Evolutionary conservation across 345 rosid species (phyloP).

Genomic region (Boechera divaricarpa): DNA sequence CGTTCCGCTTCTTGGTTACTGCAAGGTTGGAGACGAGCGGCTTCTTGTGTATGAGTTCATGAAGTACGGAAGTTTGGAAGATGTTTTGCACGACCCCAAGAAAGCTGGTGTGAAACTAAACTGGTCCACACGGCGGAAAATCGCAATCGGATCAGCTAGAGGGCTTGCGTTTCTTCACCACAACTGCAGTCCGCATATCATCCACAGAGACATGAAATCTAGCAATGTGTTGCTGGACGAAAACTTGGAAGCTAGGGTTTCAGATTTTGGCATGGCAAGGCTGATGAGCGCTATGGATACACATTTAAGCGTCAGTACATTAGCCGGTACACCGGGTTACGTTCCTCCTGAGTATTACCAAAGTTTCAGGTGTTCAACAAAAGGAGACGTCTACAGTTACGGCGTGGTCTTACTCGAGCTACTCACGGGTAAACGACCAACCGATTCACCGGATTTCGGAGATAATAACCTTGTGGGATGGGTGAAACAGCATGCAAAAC

Average conservation of each 20-base stretch:
- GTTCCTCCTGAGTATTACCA: constrained; percentile 99
- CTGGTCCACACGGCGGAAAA: constrained; percentile 83
- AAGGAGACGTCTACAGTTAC: constrained; percentile 94
- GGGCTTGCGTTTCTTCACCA: constrained; percentile 95
- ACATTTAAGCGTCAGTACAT: constrained; percentile 94
- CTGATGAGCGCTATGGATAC: constrained; percentile 90
- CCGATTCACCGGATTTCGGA: constrained; percentile 94
- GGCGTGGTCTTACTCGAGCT: constrained; percentile 94
- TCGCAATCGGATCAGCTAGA: constrained; percentile 90
- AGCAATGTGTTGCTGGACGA: constrained; percentile 93
- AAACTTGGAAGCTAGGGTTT: constrained; percentile 87
- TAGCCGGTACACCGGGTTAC: constrained; percentile 97
- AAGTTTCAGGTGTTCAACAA: constrained; percentile 85
- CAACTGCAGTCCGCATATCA: constrained; percentile 83
- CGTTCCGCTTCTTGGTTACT: constrained; percentile 90
- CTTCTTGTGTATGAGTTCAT: constrained; percentile 94
- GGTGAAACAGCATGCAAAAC: constrained; percentile 91
- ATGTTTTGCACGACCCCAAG: constrained; percentile 76
- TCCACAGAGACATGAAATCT: constrained; percentile 98
- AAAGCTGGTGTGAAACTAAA: constrained; percentile 71
- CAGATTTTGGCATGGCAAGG: constrained; percentile 99
- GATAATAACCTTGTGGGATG: constrained; percentile 98
- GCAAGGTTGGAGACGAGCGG: constrained; percentile 91
- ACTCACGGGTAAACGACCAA: constrained; percentile 87
- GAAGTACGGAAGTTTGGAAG: constrained; percentile 94